Conservation (phyloP, 2,329 filamentous ascomycete species). For the Rosellinia necatrix region DNA sequence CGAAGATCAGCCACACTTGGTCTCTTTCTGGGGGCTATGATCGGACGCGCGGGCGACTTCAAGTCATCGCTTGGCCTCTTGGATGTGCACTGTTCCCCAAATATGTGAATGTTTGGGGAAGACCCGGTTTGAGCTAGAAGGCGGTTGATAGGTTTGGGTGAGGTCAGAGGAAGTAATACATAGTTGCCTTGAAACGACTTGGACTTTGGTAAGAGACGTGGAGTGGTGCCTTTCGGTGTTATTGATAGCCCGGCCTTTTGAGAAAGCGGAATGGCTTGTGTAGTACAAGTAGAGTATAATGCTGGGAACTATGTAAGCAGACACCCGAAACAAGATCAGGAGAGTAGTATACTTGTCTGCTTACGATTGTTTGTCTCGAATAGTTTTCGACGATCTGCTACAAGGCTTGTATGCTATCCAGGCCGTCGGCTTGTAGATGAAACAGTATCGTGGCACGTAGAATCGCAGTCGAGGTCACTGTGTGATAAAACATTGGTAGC, state of each 20-base stretch:
- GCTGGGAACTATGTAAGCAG: constrained; percentile 19
- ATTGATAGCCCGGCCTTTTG: constrained; percentile 15
- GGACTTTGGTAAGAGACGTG: constrained; percentile 2
- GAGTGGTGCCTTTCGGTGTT: constrained; percentile 5
- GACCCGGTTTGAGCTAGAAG: not conserved
- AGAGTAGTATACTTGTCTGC: constrained; percentile 13
- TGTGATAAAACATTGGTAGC: not conserved
- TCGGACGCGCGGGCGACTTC: not conserved
- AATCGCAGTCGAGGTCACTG: not conserved
- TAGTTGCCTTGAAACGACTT: constrained; percentile 6
- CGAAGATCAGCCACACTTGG: constrained; percentile 44
- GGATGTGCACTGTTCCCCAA: not conserved
- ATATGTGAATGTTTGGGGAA: not conserved
- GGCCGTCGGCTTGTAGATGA: constrained; percentile 25
- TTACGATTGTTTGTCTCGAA: constrained; percentile 40
- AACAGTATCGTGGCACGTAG: constrained; percentile 4
- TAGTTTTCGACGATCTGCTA: constrained; percentile 40
- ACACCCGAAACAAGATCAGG: constrained; percentile 10
- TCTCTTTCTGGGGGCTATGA: constrained; percentile 23
- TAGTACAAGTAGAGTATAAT: constrained; percentile 8
- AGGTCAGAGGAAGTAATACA: not conserved
- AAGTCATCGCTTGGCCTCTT: not conserved
- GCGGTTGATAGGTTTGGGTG: not conserved
- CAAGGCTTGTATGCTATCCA: constrained; percentile 38
- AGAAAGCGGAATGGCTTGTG: constrained; percentile 17